Evolutionary conservation across 1,284 basidiomycete genomes (phyloP).

Genomic region (Stygiomarasmius scandens): DNA sequence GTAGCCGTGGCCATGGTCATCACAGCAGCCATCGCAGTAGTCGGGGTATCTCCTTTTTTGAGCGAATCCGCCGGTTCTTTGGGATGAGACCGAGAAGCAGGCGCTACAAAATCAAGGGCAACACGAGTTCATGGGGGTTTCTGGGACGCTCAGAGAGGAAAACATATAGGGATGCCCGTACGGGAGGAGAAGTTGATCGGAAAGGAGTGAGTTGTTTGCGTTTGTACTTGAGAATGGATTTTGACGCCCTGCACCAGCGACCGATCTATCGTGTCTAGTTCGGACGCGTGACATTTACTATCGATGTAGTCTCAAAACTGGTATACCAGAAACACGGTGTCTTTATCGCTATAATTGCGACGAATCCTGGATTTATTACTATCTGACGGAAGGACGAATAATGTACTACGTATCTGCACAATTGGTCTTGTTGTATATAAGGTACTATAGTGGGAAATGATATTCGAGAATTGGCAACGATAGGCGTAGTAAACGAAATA

Average conservation of each 20-base stretch:
- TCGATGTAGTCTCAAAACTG: too few relatives aligned
- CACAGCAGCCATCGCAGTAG: constrained; percentile 15
- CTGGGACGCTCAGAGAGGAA: constrained; percentile 47
- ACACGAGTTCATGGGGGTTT: constrained; percentile 47
- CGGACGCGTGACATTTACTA: too few relatives aligned
- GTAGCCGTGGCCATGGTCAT: constrained; percentile 23
- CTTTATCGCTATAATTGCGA: too few relatives aligned
- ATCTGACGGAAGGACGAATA: too few relatives aligned
- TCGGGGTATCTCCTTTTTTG: constrained; percentile 39
- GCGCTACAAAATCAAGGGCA: constrained; percentile 38
- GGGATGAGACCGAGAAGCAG: constrained; percentile 46
- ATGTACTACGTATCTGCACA: too few relatives aligned
- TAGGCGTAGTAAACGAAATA: too few relatives aligned
- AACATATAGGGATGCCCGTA: constrained; percentile 50
- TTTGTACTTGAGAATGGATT: background rate
- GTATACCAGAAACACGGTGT: too few relatives aligned
- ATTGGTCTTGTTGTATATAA: too few relatives aligned
- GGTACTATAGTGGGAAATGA: background rate
- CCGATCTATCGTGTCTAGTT: constrained; percentile 49
- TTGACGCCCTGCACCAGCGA: constrained; percentile 37
- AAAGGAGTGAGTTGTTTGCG: background rate
- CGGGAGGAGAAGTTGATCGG: constrained; percentile 53
- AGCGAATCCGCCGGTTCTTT: constrained; percentile 59
- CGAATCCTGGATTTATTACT: too few relatives aligned
- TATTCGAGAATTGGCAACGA: background rate